phyloP scores from a whole-genome alignment of 2,329 filamentous ascomycete species.

The Trichoderma sp. region DNA sequence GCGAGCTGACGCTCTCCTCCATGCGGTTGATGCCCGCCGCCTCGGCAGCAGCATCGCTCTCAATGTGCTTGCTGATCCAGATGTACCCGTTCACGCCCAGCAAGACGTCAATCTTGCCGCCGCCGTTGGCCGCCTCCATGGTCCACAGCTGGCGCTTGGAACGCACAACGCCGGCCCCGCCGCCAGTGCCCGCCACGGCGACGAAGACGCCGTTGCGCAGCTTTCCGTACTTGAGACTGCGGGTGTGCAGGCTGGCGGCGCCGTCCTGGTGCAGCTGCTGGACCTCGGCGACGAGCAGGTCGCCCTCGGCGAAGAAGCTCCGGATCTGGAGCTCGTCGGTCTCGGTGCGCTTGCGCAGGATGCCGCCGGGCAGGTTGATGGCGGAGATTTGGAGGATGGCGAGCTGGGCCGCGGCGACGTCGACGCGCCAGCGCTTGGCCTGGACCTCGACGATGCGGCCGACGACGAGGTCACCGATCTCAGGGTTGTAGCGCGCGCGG shows the following conservation, averaged over 20 bases:
- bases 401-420: constrained; percentile 84
- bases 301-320: constrained; percentile 94
- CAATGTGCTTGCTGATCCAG: constrained; percentile 85
- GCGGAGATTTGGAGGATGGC: constrained; percentile 81
- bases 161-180: constrained; percentile 82
- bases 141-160: constrained; percentile 87
- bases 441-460: constrained; percentile 96
- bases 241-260: constrained; percentile 83
- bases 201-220: constrained; percentile 90
- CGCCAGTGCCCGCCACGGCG: constrained; percentile 77
- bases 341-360: constrained; percentile 85
- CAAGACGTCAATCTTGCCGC: constrained; percentile 76
- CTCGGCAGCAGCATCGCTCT: constrained; percentile 54
- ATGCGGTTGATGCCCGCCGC: constrained; percentile 73
- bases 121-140: constrained; percentile 58
- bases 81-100: constrained; percentile 97
- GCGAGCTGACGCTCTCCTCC: constrained; percentile 82
- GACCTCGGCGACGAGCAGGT: constrained; percentile 91
- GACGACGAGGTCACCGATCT: constrained; percentile 94
- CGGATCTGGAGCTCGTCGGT: constrained; percentile 97
- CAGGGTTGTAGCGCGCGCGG: constrained; percentile 88
- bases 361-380: constrained; percentile 94
- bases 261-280: constrained; percentile 87
- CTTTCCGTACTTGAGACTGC: constrained; percentile 91
- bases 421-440: constrained; percentile 88